Conservation (phyloP, 345 rosid genomes). For the Schrenkiella parvula region DNA sequence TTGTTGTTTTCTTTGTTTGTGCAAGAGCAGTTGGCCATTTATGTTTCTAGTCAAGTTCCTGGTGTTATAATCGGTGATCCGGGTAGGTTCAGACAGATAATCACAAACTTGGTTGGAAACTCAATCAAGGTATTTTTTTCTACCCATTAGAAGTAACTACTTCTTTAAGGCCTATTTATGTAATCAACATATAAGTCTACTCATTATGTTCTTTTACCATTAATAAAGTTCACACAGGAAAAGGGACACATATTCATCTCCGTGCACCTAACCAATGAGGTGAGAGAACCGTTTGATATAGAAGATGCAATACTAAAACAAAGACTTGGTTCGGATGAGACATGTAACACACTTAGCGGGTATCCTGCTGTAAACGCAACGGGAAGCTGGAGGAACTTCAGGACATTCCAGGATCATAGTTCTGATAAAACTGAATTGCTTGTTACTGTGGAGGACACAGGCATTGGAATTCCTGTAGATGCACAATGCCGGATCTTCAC, state of each 20-base stretch:
- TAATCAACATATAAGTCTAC: too few relatives aligned
- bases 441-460: conserved; percentile 96
- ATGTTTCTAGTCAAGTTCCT: conserved; percentile 77
- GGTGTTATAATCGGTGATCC: conserved; percentile 82
- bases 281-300: conserved; percentile 27
- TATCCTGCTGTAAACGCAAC: conserved; percentile 66
- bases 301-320: conserved; percentile 54
- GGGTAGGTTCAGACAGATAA: conserved; percentile 76
- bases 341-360: conserved; percentile 47
- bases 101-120: conserved; percentile 89
- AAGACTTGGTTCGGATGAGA: conserved; percentile 29
- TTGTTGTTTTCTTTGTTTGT: neutral
- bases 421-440: conserved; percentile 49
- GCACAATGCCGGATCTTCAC: conserved; percentile 80
- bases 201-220: neutral
- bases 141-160: neutral
- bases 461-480: conserved; percentile 72
- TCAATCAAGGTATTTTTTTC: conserved; percentile 59
- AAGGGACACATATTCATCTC: conserved; percentile 85
- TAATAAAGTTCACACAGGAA: conserved; percentile 64
- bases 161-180: neutral
- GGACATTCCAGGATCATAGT: conserved; percentile 28
- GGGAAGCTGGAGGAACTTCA: conserved; percentile 79
- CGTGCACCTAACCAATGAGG: conserved; percentile 72
- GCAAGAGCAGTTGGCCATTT: conserved; percentile 58